Base-by-base conservation (phyloP, 352 stramenopile species). In the Phytopythium boreale region DNA sequence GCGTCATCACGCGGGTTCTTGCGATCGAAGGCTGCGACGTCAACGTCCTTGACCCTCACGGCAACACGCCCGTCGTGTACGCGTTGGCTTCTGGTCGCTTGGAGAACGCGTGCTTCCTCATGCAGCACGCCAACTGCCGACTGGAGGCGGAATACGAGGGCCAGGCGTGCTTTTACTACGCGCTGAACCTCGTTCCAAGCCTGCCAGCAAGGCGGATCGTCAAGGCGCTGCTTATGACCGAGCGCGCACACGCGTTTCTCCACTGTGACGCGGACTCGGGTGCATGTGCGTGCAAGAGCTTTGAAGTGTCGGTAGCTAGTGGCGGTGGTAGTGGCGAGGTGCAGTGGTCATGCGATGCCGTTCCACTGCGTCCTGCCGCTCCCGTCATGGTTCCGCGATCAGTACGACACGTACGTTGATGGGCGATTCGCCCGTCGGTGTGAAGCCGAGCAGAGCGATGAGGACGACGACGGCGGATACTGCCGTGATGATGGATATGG, bases 361-460 rank as follows among this genome's bases (percentile, higher is more conserved):
- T 37, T 17, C 0, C 84, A 92, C 41, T 39, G 22, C 7, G 56
- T 69, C 4, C 31, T 90, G 4, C 82, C 84, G 20, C 76, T 79
- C 37, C 84, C 84, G 2, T 80, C 84, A 24, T 92, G 84, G 84
- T 87, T 89, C 63, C 65, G 70, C 43, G 84, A 92, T 44, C 78
- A 89, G 51, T 89, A 88, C 67, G 84, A 89, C 56, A 83, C 78
- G 53, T 92, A 91, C 44, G 4, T 67, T 14, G 51, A 34, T 14
- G 24, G 17, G 34, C 64, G 56, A 4, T 10, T 53, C 17, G 4
- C 20, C 0, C 22, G 1, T 46, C 31, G 17, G 17, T 0, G 9
- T 22, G 0, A 11, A 46, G 17, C 41, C 15, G 41, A 46, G 41
- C 41, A 61, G 19, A 11, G 27, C 29, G 34, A 26, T 29, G 26